Evolutionary conservation across 2,329 filamentous ascomycete genomes (phyloP), one percentile per base, ranked within the genome.

Genomic region (Paradendryphiella salina): DNA sequence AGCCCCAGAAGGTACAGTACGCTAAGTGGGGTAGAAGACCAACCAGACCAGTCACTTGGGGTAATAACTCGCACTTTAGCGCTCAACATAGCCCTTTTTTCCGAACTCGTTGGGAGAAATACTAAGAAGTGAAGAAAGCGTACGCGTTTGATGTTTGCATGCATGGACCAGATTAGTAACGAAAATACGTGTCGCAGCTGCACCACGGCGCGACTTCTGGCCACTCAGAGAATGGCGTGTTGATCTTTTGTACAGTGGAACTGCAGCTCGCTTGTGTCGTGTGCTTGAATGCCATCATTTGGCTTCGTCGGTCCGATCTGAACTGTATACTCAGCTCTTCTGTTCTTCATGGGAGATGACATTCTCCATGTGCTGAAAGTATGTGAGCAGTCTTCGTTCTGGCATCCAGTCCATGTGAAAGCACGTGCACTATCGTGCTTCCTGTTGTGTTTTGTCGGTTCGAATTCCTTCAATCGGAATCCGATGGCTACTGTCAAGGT

Each of bases 41-140:
- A 11, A 2, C 18, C 11, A 36, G 35, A 20, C 29, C 34, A 29
- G 20, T 46, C 34, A 31, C 15, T 56, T 50, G 35, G 54, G 59
- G 61, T 48, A 62, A 56, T 50, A 56, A 20, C 52, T 65, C 61
- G 63, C 63, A 63, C 13, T 64, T 61, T 60, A 57, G 53, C 56
- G 54, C 40, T 41, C 41, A 23, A 8, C 32, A 20, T 32, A 36
- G 36, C 15, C 9, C 28, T 26, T 26, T 26, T 9, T 26, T 26
- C 23, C 23, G 7, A 26, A 10, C 23, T 26, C 8, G 23, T 26
- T 2, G 9, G 23, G 6, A 10, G 23, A 7, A 26, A 3, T 26
- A 26, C 23, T 26, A 10, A 26, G 23, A 26, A 10, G 8, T 26
- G 23, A 26, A 26, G 8, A 10, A 26, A 26, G 23, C 23, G 23